Evolutionary conservation across 306 rosid genomes (phyloP), one percentile per base, ranked within the genome.

Genomic region (Prosopis cineraria): DNA sequence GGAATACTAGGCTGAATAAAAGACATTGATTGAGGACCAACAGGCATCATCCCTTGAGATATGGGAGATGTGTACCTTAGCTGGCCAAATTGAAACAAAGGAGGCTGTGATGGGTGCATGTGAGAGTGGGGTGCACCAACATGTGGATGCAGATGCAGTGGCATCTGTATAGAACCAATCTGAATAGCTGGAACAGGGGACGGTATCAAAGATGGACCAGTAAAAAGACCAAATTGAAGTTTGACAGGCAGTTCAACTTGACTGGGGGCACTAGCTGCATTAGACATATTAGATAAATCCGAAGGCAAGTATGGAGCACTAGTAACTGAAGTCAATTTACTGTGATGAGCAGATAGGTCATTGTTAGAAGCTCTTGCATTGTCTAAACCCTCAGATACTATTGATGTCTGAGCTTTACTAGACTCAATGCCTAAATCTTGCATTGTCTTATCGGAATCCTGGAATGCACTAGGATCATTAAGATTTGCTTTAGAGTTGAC

Each of bases 151-250:
- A 95, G 78, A 86, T 89, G 97, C 79, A 95, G 87, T 78, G 98
- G 98, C 98, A 95, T 95, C 91, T 92, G 98, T 83, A 95, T 95
- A 80, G 97, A 92, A 68, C 98, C 98, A 72, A 95, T 95, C 78
- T 95, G 98, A 71, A 95, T 95, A 56, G 98, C 95, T 59, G 98
- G 95, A 40, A 95, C 88, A 0, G 97, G 98, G 63, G 98, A 92
- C 41, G 97, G 97, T 81, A 95, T 95, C 86, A 95, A 76, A 69
- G 98, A 92, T 30, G 98, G 98, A 78, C 98, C 95, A 29, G 98
- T 90, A 84, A 95, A 95, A 75, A 95, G 90, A 80, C 98, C 98
- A 85, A 95, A 95, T 80, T 94, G 98, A 82, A 94, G 98, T 84
- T 92, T 92, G 64, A 91, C 82, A 47, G 98, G 93, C 11, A 86